Conservation (phyloP, 352 stramenopile genomes). For the Aphanomyces astaci region DNA sequence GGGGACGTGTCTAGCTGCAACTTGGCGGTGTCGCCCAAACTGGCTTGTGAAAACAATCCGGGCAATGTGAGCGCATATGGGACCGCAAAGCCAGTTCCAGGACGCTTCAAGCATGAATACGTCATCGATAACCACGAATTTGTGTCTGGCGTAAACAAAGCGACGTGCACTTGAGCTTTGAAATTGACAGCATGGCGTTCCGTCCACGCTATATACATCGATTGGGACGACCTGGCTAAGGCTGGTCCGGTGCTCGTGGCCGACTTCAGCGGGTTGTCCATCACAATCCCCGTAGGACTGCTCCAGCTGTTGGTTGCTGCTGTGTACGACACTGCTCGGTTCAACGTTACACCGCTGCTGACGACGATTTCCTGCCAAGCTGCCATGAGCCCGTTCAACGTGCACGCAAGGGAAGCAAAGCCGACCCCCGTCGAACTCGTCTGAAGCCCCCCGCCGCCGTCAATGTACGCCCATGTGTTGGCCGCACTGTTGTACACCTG, state of each 20-base stretch:
- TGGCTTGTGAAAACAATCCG: slow-evolving; percentile 34
- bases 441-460: slow-evolving; percentile 37
- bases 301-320: background rate
- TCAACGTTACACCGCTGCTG: background rate
- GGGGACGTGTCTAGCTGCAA: slow-evolving; percentile 48
- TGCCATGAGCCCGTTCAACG: slow-evolving; percentile 33
- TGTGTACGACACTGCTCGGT: background rate
- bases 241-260: slow-evolving; percentile 41
- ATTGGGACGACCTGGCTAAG: background rate
- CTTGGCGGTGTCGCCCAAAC: slow-evolving; percentile 43
- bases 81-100: slow-evolving; percentile 32
- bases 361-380: slow-evolving; percentile 45
- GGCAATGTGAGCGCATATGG: slow-evolving; percentile 42
- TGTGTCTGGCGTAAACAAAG: slow-evolving; percentile 18
- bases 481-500: slow-evolving; percentile 34
- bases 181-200: slow-evolving; percentile 30
- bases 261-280: slow-evolving; percentile 33
- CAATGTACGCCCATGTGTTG: slow-evolving; percentile 43
- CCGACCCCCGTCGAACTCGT: slow-evolving; percentile 33
- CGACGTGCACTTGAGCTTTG: slow-evolving; percentile 31
- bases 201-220: slow-evolving; percentile 46
- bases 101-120: slow-evolving; percentile 40
- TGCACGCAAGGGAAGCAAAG: slow-evolving; percentile 29
- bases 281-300: slow-evolving; percentile 32
- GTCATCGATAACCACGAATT: slow-evolving; percentile 44